A percentile compares a stretch with the other conserved stretches of the same genome.
Evolutionary conservation across 1,284 basidiomycete genomes (phyloP).

Genomic region (Boletus holoroseus): DNA sequence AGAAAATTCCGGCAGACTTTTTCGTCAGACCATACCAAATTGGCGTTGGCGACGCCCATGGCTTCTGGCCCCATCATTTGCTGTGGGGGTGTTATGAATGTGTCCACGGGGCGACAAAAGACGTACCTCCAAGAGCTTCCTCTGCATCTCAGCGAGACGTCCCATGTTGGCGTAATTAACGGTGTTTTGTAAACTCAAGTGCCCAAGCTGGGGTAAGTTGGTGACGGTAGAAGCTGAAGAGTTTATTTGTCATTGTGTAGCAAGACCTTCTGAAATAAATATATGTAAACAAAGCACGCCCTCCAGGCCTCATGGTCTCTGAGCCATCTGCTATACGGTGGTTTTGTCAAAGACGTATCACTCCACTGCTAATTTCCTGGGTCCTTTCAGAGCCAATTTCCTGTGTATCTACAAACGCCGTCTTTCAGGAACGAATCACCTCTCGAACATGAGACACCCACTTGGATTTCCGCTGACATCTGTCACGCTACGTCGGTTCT

Average conservation of each 20-base stretch:
- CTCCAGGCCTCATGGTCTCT: no score
- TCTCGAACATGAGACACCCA: constrained; percentile 14
- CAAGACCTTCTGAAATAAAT: constrained; percentile 28
- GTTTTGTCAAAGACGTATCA: background rate
- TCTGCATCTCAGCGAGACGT: constrained; percentile 84
- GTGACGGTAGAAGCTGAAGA: constrained; percentile 7
- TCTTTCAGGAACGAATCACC: background rate
- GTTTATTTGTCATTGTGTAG: constrained; percentile 31
- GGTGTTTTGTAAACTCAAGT: background rate
- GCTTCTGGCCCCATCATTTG: constrained; percentile 99
- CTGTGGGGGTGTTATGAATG: constrained; percentile 37
- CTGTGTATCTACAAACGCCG: background rate
- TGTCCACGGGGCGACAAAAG: background rate
- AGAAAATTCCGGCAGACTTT: constrained; percentile 99
- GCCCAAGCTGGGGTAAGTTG: background rate
- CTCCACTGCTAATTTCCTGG: background rate
- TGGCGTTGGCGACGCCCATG: constrained; percentile 90
- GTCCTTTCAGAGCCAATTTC: background rate
- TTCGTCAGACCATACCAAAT: constrained; percentile 92
- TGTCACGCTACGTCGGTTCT: background rate
- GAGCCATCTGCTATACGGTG: background rate
- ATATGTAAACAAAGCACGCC: constrained; percentile 26
- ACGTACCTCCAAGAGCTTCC: constrained; percentile 83
- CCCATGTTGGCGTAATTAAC: constrained; percentile 53
- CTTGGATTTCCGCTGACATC: constrained; percentile 11